phyloP scores from a whole-genome alignment of 805 yeast species.

The Cyberlindnera lachancei region DNA sequence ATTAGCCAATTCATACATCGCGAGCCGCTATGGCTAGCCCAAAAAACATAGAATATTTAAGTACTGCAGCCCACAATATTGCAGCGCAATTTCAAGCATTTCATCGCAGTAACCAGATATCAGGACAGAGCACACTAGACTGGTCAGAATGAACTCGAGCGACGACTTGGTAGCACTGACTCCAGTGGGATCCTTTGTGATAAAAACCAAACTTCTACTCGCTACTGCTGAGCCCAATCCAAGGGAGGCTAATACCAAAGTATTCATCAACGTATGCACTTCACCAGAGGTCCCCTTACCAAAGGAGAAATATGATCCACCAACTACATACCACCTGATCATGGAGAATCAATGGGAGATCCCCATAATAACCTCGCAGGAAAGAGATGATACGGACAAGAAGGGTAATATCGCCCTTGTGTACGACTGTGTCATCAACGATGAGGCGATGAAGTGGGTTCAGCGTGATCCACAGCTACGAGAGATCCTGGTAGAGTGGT shows the following conservation, averaged over 20 bases:
- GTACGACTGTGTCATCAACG: constrained; percentile 74
- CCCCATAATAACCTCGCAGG: constrained; percentile 65
- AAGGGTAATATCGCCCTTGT: constrained; percentile 58
- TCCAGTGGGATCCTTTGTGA: constrained; percentile 68
- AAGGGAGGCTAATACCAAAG: constrained; percentile 40
- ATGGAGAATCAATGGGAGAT: constrained; percentile 77
- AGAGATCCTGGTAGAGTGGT: constrained; percentile 71
- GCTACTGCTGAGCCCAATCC: constrained; percentile 19
- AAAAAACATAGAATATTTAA: too few species aligned
- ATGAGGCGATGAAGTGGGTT: constrained; percentile 55
- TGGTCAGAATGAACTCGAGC: constrained; percentile 7
- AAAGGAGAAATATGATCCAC: constrained; percentile 43
- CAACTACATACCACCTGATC: constrained; percentile 51
- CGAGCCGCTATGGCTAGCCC: too few species aligned
- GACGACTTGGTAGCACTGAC: constrained; percentile 22
- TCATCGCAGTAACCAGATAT: too few species aligned
- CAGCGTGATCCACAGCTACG: constrained; percentile 49
- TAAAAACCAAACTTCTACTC: constrained; percentile 45
- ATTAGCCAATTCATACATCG: too few species aligned
- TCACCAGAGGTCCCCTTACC: constrained; percentile 63
- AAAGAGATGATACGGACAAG: constrained; percentile 53
- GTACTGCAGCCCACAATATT: too few species aligned
- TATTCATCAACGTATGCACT: constrained; percentile 74
- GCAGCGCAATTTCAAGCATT: too few species aligned
- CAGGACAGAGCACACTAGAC: too few species aligned